Base-by-base conservation (phyloP, 2,329 filamentous ascomycete genomes). In the Pyrenophora teres region DNA sequence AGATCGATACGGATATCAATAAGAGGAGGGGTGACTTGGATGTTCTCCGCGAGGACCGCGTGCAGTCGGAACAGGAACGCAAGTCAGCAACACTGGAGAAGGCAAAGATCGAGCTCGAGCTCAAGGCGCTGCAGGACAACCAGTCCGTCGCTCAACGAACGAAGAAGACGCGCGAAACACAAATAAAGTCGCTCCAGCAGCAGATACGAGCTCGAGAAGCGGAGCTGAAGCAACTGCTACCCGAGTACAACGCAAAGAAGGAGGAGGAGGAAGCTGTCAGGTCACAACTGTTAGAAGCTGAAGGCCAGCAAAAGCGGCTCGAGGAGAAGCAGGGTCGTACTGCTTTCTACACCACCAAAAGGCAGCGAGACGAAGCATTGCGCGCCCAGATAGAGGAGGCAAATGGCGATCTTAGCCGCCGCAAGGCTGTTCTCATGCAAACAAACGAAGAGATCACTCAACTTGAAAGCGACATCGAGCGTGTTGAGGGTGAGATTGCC, bases 301-400 rank as follows among this genome's bases (percentile, higher is more conserved):
- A 95, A 65, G 87, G 87, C 6, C 82, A 84, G 4, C 83, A 90
- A 36, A 86, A 89, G 59, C 87, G 92, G 32, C 82, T 99, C 6
- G 90, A 96, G 68, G 90, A 89, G 43, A 99, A 99, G 73, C 93
- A 99, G 75, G 91, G 88, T 37, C 87, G 93, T 39, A 92, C 89
- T 60, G 88, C 89, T 15, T 88, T 91, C 56, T 99, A 96, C 74
- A 88, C 83, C 68, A 95, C 86, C 72, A 96, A 96, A 77, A 83
- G 84, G 7, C 91, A 97, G 70, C 87, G 95, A 37, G 93, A 99
- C 72, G 83, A 85, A 31, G 97, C 85, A 80, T 79, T 99, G 42
- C 85, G 85, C 54, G 82, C 85, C 56, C 89, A 97, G 74, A 90
- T 97, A 49, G 81, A 89, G 38, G 89, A 95, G 31, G 84, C 92